Percentiles rank a stretch among this genome's conserved stretches.
phyloP scores from a whole-genome alignment of 139 green algal genomes.

The Mychonastes homosphaera region DNA sequence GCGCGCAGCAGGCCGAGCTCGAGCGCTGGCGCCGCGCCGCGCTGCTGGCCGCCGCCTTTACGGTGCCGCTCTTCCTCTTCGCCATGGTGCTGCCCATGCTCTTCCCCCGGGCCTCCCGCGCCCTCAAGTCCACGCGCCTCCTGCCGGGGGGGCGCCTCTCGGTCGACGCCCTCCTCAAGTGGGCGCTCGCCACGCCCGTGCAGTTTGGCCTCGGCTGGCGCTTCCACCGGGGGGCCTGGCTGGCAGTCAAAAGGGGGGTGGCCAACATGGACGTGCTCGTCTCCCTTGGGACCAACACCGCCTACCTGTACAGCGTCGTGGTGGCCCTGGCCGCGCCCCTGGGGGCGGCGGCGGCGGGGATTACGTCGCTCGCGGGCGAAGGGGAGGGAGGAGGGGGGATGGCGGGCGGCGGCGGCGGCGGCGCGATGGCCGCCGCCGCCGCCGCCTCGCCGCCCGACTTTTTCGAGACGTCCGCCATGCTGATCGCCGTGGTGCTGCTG shows the following conservation, averaged over 20 bases:
- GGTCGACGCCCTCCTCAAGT: constrained; percentile 70
- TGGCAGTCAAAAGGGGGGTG: constrained; percentile 36
- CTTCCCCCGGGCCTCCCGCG: too few species aligned
- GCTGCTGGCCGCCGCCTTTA: constrained; percentile 44
- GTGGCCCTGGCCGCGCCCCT: neutral
- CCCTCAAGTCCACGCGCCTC: constrained; percentile 9
- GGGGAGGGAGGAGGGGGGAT: too few species aligned
- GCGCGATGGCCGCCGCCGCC: too few species aligned
- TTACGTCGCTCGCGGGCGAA: too few species aligned
- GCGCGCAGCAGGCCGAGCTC: constrained; percentile 31
- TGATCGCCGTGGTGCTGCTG: constrained; percentile 94
- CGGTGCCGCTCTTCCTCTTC: constrained; percentile 79
- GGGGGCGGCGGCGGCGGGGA: too few species aligned
- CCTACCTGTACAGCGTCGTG: constrained; percentile 77
- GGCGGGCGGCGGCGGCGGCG: constrained; percentile 13
- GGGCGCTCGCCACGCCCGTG: constrained; percentile 72
- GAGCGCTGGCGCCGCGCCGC: constrained; percentile 40
- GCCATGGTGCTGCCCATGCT: constrained; percentile 75
- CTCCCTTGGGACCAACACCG: constrained; percentile 82
- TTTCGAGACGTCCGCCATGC: constrained; percentile 94
- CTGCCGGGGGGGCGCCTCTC: constrained; percentile 54
- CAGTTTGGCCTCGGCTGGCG: constrained; percentile 82
- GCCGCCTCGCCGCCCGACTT: constrained; percentile 55
- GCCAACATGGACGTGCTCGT: constrained; percentile 99
- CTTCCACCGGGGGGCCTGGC: constrained; percentile 83